phyloP scores from a whole-genome alignment of 2,329 filamentous ascomycete genomes.

The Beauveria pseudobassiana region DNA sequence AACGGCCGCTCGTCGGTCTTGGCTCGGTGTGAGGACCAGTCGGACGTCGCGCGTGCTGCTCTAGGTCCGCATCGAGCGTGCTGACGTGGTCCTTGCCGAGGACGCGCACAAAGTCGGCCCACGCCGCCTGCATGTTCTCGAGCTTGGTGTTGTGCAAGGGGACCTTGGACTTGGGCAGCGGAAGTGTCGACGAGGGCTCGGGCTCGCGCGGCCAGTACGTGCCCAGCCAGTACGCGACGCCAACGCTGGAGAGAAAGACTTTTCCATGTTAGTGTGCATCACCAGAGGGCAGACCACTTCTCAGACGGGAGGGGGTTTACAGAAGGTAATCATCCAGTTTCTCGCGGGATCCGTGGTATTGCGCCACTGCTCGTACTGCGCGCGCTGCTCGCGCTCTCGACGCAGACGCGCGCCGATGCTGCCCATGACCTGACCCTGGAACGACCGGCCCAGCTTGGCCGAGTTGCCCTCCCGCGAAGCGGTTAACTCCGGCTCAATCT shows the following conservation, averaged over 20 bases:
- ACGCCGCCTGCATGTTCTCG: constrained; percentile 60
- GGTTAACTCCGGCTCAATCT: constrained; percentile 29
- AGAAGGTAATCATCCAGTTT: constrained; percentile 47
- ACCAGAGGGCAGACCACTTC: not conserved
- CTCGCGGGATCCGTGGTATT: constrained; percentile 33
- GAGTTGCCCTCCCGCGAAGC: constrained; percentile 29
- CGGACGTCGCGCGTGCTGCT: constrained; percentile 50
- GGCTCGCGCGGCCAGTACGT: constrained; percentile 43
- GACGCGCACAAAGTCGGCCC: constrained; percentile 59
- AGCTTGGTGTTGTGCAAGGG: constrained; percentile 51
- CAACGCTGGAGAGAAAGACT: constrained; percentile 47
- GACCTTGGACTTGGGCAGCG: constrained; percentile 42
- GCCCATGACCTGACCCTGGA: constrained; percentile 53
- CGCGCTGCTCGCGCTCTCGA: constrained; percentile 46
- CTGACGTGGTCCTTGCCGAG: constrained; percentile 59
- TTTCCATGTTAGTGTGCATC: not conserved
- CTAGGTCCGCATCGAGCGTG: constrained; percentile 47
- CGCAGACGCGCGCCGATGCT: constrained; percentile 48
- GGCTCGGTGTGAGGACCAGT: constrained; percentile 54
- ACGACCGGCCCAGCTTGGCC: constrained; percentile 33
- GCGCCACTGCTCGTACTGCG: constrained; percentile 38
- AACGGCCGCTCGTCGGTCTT: constrained; percentile 46
- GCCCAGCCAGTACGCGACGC: constrained; percentile 52
- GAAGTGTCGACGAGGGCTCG: constrained; percentile 50
- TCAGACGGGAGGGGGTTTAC: constrained; percentile 25